These are phyloP conservation scores for Physcia stellaris DNA, from an alignment of 495 filamentous ascomycete species.

Conservation along the genomic window DNA sequence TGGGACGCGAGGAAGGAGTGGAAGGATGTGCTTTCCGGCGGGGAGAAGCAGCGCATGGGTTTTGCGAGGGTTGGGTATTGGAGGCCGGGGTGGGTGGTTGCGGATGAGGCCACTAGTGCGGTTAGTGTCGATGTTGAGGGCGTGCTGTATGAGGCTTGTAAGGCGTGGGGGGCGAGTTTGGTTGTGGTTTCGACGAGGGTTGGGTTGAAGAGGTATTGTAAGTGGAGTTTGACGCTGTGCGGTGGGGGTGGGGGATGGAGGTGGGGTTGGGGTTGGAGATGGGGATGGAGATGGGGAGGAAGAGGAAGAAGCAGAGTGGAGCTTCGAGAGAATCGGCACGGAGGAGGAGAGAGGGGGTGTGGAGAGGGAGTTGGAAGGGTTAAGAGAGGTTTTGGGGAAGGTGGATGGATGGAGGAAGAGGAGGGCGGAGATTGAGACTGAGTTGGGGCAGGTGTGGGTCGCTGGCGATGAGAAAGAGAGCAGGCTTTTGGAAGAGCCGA, in stretches of 20 bases:
- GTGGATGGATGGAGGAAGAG: constrained; percentile 76
- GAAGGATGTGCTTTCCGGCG: constrained; percentile 93
- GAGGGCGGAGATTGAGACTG: constrained; percentile 58
- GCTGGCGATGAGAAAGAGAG: constrained; percentile 14
- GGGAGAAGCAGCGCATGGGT: constrained; percentile 94
- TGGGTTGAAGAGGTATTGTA: constrained; percentile 88
- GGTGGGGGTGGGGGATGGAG: constrained; percentile 46
- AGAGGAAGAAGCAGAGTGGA: constrained; percentile 72
- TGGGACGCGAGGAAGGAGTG: constrained; percentile 96
- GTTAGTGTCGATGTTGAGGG: constrained; percentile 93
- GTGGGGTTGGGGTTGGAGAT: too few relatives aligned
- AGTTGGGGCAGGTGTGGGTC: constrained; percentile 50
- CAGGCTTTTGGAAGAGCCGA: constrained; percentile 7
- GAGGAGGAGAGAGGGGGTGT: constrained; percentile 81
- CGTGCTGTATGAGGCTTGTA: constrained; percentile 78
- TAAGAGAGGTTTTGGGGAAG: constrained; percentile 62
- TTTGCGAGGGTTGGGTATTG: constrained; percentile 88
- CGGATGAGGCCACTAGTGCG: constrained; percentile 91
- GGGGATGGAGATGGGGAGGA: constrained; percentile 81
- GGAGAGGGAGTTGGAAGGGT: constrained; percentile 73
- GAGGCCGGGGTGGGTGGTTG: constrained; percentile 82
- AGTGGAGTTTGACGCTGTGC: constrained; percentile 73
- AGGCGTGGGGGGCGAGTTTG: constrained; percentile 81
- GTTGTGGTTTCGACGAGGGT: constrained; percentile 91
- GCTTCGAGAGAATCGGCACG: constrained; percentile 85